A percentile compares a stretch with the other conserved stretches of the same genome.
These are phyloP conservation scores for Cryptococcus jaspeensis DNA, from an alignment of 1,284 basidiomycete species.

Conservation along the genomic window DNA sequence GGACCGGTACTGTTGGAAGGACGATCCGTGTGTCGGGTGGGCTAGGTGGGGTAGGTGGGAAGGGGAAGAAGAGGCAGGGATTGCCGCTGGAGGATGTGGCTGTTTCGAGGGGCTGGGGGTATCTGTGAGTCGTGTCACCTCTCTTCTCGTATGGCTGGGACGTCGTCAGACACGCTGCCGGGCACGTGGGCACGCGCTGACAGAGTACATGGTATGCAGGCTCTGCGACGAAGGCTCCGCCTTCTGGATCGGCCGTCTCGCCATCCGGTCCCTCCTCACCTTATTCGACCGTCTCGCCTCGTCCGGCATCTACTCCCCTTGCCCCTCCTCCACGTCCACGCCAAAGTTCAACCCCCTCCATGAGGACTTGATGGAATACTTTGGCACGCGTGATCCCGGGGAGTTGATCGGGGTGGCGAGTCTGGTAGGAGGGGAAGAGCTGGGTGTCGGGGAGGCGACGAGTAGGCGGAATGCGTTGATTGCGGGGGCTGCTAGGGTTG, in stretches of 20 bases:
- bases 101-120: conserved; percentile 41
- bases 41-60: background rate
- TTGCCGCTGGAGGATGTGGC: conserved; percentile 41
- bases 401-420: conserved; percentile 38
- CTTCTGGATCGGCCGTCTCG: conserved; percentile 44
- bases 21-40: conserved; percentile 27
- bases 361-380: conserved; percentile 38
- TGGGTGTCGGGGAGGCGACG: conserved; percentile 32
- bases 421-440: conserved; percentile 25
- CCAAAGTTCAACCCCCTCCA: conserved; percentile 30
- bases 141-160: background rate
- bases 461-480: conserved; percentile 40
- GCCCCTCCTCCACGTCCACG: background rate
- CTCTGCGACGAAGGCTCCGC: conserved; percentile 47
- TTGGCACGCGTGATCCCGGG: conserved; percentile 33
- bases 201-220: too few relatives aligned
- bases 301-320: conserved; percentile 24
- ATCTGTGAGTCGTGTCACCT: conserved; percentile 27
- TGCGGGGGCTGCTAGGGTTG: conserved; percentile 37
- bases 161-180: background rate
- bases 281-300: conserved; percentile 35
- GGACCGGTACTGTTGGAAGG: conserved; percentile 43
- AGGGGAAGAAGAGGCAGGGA: conserved; percentile 3
- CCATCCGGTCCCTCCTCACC: conserved; percentile 34
- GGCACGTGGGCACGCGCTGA: background rate